Base-by-base conservation (phyloP, 345 rosid genomes). In the Xanthoceras sorbifolium region DNA sequence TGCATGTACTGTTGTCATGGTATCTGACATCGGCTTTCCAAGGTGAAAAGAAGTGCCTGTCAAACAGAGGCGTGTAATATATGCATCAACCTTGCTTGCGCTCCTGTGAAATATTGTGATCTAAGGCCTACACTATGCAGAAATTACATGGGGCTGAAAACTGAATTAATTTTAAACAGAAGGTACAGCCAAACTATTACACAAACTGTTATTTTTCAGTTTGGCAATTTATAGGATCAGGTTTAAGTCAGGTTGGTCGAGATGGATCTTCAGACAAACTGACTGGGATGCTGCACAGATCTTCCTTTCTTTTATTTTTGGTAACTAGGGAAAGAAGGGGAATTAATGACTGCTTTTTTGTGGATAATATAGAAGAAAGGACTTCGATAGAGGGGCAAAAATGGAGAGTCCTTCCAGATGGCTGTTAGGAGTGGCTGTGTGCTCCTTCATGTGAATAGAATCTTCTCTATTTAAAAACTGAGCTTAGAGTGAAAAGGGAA, bases 391-490 rank as follows among this genome's bases (percentile, higher is more conserved):
- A 54, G 25, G 60, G 60, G 60, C 20, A 54, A 54, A 18, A 22
- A 22, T 54, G 25, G 25, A 54, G 60, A 18, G 34, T 46, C 67
- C 26, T 67, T 67, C 28, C 50, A 62, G 25, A 44, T 46, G 32
- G 32, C 9, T 38, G 68, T 17, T 73, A 28, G 26, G 10, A 62
- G 15, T 46, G 42, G 29, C 22, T 20, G 20, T 12, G 32, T 28
- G 12, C 69, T 42, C 44, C 36, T 72, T 72, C 34, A 34, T 61
- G 63, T 26, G 48, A 34, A 61, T 67, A 34, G 22, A 55, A 76
- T 74, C 29, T 14, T 79, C 60, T 79, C 62, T 62, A 40, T 73
- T 22, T 42, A 28, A 29, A 61, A 60, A 61, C 40, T 23, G 46
- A 15, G 14, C 22, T 26, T 62, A 28, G 63, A 10, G 17, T 42